Conservation (phyloP, 2,329 filamentous ascomycete genomes). For the Alternaria brassicae region DNA sequence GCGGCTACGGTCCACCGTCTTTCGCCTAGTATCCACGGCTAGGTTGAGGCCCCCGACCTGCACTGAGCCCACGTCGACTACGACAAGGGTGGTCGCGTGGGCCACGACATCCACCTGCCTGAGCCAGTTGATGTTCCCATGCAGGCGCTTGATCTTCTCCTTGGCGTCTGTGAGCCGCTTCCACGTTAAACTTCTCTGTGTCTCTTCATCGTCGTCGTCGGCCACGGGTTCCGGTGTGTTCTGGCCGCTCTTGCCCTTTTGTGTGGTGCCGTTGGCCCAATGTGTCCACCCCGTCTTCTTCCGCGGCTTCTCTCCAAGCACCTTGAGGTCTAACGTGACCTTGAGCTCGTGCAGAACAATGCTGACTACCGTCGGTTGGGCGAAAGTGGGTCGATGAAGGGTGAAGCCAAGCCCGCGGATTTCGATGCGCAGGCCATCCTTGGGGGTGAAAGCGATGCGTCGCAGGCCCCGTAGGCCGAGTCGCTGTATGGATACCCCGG, state of each 20-base stretch:
- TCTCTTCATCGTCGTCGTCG: conserved; percentile 47
- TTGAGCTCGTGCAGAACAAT: conserved; percentile 85
- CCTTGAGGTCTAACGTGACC: conserved; percentile 79
- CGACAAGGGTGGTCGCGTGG: conserved; percentile 76
- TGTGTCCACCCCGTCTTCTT: conserved; percentile 41
- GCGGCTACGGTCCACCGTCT: conserved; percentile 88
- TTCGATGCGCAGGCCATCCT: conserved; percentile 87
- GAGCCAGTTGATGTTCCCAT: conserved; percentile 87
- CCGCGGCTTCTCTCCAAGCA: conserved; percentile 57
- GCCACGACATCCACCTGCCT: conserved; percentile 88
- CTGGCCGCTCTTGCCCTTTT: conserved; percentile 27
- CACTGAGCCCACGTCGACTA: conserved; percentile 82
- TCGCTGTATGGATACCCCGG: conserved; percentile 93
- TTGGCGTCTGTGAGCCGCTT: conserved; percentile 78
- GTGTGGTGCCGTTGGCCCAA: conserved; percentile 41
- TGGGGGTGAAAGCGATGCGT: conserved; percentile 86
- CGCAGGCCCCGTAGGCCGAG: conserved; percentile 92
- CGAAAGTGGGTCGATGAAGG: conserved; percentile 92
- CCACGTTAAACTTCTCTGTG: conserved; percentile 75
- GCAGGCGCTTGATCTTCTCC: conserved; percentile 83
- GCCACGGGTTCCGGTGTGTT: conserved; percentile 27
- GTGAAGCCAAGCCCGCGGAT: conserved; percentile 87
- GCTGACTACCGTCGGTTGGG: conserved; percentile 95
- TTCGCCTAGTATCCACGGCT: conserved; percentile 87
- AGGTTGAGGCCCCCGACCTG: conserved; percentile 85